Evolutionary conservation across 140 eudicot genomes (phyloP), one percentile per base, ranked within the genome.

Genomic region (Oenanthe javanica): DNA sequence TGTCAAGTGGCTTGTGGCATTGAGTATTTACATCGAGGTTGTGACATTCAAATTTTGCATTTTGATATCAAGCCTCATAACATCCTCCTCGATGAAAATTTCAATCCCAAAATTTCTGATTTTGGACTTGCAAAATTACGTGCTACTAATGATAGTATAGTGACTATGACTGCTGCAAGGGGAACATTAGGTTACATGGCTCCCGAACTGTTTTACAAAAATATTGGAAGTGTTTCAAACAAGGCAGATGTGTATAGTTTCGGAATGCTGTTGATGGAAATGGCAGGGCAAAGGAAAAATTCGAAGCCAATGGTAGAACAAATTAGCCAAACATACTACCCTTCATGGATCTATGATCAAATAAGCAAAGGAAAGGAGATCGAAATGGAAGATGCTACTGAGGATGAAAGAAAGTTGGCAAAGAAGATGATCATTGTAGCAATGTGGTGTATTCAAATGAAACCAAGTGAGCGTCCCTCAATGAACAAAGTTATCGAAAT

Each of bases 381-480:
- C 10, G 84, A 79, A 72, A 47, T 86, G 47, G 72, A 42, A 45
- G 77, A 72, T 70, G 75, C 59, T 2, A 80, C 23, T 1, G 80
- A 48, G 19, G 80, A 80, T 5, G 83, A 83, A 43, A 57, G 61
- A 21, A 50, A 27, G 48, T 16, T 79, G 72, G 66, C 50, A 0
- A 86, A 72, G 80, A 86, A 83, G 80, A 83, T 86, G 83, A 82
- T 66, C 0, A 66, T 86, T 14, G 84, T 86, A 19, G 84, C 86
- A 2, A 77, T 86, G 63, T 86, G 88, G 88, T 86, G 88, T 77
- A 86, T 86, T 79, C 88, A 86, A 49, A 86, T 77, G 86, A 82
- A 79, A 40, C 86, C 86, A 55, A n/a, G 59, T 21, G 86, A 83
- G 21, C 77, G 89, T 18, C 63, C 63, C 0, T 55, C 9, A 5